Evolutionary conservation across 2,329 filamentous ascomycete genomes (phyloP), one percentile per base, ranked within the genome.

Genomic region (Lojkania enalia): DNA sequence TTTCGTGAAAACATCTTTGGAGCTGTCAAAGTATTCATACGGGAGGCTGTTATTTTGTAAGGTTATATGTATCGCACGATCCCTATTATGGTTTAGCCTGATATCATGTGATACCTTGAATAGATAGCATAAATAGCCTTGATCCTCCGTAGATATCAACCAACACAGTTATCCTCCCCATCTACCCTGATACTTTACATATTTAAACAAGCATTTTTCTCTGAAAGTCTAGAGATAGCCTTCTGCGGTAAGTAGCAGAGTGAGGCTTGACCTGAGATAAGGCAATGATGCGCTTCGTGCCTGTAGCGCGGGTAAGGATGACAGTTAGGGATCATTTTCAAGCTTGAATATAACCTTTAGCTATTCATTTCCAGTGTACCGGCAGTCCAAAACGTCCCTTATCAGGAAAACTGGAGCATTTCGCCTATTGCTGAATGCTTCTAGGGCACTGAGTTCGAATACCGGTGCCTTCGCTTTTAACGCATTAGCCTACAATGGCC

Each of bases 361-460:
- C 30, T 13, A 11, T 0, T 16, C 13, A 1, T 20, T 31, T 3
- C 38, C 35, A 6, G 30, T 20, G 23, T 63, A 58, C 9, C 39
- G 6, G 5, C 41, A 58, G 0, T 52, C 45, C 0, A 82, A 56
- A 0, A 78, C 64, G 6, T 73, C 54, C 0, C 59, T 46, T 0
- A 77, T 48, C 1, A 83, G 20, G 36, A 66, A 75, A 0, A 70
- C 44, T 0, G 76, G 79, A 1, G 58, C 49, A 44, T 82, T 75
- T 13, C 81, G 67, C 81, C 81, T 84, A 1, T 52, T 35, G 0
- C 55, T 55, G 23, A 80, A 76, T 0, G 56, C 20, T 0, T 16
- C 3, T 0, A 80, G 80, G 0, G 73, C 49, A 0, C 52, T 39
- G 0, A 84, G 61, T 49, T 84, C 81, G 38, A 84, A 84, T 0